These are phyloP conservation scores for Hibiscus tridactylites DNA, from an alignment of 345 rosid genomes.

Conservation along the genomic window DNA sequence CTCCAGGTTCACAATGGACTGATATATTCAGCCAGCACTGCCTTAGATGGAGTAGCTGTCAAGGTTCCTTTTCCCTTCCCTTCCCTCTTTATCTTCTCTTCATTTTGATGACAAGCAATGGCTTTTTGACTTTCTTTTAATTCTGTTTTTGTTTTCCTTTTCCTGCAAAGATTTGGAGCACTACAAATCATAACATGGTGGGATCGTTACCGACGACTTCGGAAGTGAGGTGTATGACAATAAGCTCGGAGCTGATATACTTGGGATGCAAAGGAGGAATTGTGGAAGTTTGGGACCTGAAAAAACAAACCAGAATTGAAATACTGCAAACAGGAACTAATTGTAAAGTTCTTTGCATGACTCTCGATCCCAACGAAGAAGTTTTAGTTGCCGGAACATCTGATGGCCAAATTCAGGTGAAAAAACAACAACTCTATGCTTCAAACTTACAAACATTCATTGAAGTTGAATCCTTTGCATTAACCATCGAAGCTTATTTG, in stretches of 20 bases:
- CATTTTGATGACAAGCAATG: not conserved
- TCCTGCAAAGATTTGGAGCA: slow-evolving; percentile 41
- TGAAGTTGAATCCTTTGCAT: not conserved
- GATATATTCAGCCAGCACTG: slow-evolving; percentile 47
- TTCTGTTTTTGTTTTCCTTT: not conserved
- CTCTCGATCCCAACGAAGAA: slow-evolving; percentile 43
- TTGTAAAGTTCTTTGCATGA: slow-evolving; percentile 40
- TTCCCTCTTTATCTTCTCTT: not conserved
- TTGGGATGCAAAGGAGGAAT: slow-evolving; percentile 56
- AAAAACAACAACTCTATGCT: not conserved
- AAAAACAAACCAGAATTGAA: slow-evolving; percentile 42
- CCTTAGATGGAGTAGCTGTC: slow-evolving; percentile 47
- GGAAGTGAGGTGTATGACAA: slow-evolving; percentile 41
- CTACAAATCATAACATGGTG: slow-evolving; percentile 32
- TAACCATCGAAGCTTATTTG: not conserved
- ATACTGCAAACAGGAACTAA: slow-evolving; percentile 35
- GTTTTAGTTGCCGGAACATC: slow-evolving; percentile 51
- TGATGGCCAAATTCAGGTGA: slow-evolving; percentile 58
- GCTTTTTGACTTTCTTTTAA: not conserved
- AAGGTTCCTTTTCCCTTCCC: slow-evolving; percentile 34
- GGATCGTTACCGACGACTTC: slow-evolving; percentile 35
- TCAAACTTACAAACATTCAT: not conserved
- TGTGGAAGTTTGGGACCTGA: slow-evolving; percentile 56
- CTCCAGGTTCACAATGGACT: slow-evolving; percentile 42
- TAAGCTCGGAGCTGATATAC: slow-evolving; percentile 51